Evolutionary conservation across 2,329 filamentous ascomycete species (phyloP), one percentile per base, ranked within the genome.

Genomic region (Phaeoacremonium minimum): DNA sequence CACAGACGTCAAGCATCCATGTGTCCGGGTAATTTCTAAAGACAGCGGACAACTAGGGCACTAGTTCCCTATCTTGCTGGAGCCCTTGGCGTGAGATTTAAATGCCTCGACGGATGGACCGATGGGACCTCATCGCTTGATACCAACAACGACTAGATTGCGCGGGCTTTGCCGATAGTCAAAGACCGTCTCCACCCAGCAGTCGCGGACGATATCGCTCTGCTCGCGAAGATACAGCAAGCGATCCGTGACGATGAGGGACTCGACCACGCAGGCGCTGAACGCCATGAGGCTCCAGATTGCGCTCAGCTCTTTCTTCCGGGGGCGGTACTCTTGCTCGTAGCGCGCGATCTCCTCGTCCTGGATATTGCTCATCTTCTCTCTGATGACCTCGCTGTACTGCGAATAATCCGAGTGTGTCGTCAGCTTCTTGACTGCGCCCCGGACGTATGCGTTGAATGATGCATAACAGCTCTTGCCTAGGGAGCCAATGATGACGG

Each of bases 231-330:
- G 66, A 64, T 83, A 98, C 43, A 86, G 66, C 86, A 88, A 98
- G 31, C 93, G 75, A 67, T 98, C 93, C 31, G 84, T 79, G 35
- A 95, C 88, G 50, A 98, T 91, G 41, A 94, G 68, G 19, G 88
- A 87, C 67, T 98, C 93, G 3, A 94, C 82, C 4, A 95, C 84
- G 15, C 80, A 80, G 4, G 91, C 90, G 57, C 88, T 94, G 52
- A 95, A 96, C 1, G 93, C 90, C 91, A 98, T 98, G 51, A 98
- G 60, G 48, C 80, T 88, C 93, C 93, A 98, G 41, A 94, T 78
- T 7, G 94, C 75, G 52, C 85, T 88, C 28, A 98, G 65, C 53
- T 96, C 85, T 49, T 88, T 85, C 64, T 85, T 87, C 37, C 83
- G 71, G 28, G 71, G 69, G 18, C 58, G 57, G 59, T 84, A 96